A percentile compares a stretch with the other conserved stretches of the same genome.
Evolutionary conservation across 805 yeast genomes (phyloP).

Genomic region (Candida alai): DNA sequence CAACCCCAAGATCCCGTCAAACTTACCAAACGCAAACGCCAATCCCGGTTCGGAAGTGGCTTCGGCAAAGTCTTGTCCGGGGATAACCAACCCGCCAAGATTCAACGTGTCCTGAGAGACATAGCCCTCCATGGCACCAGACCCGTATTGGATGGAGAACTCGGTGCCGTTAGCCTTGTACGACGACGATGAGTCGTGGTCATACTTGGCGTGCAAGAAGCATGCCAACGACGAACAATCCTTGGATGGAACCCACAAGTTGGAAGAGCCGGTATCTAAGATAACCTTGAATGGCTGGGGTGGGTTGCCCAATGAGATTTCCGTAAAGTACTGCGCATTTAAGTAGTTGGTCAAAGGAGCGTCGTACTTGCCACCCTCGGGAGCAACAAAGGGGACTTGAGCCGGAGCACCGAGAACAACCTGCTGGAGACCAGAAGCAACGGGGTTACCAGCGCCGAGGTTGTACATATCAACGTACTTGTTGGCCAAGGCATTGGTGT

Average conservation of each 20-base stretch:
- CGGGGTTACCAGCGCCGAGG: conserved; percentile 24
- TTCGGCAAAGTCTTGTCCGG: conserved; percentile 93
- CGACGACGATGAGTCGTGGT: conserved; percentile 74
- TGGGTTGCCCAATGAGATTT: conserved; percentile 88
- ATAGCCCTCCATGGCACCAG: conserved; percentile 89
- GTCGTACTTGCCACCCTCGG: conserved; percentile 46
- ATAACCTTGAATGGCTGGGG: conserved; percentile 91
- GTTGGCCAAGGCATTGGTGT: conserved; percentile 54
- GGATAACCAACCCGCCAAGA: conserved; percentile 80
- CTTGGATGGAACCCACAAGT: conserved; percentile 91
- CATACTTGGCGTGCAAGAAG: conserved; percentile 88
- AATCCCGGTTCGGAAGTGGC: conserved; percentile 97
- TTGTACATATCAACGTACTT: conserved; percentile 55
- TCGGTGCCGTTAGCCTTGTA: conserved; percentile 84
- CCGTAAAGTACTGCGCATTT: conserved; percentile 96
- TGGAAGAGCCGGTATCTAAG: conserved; percentile 94
- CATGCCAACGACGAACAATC: conserved; percentile 95
- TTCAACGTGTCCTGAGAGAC: conserved; percentile 81
- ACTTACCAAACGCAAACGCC: conserved; percentile 97
- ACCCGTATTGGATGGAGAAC: conserved; percentile 85
- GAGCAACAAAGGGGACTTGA: conserved; percentile 42
- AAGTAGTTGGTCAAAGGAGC: conserved; percentile 88
- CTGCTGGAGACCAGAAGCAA: conserved; percentile 11
- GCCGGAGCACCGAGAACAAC: conserved; percentile 11
- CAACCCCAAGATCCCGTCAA: conserved; percentile 95